phyloP scores from a whole-genome alignment of 2,329 filamentous ascomycete genomes.

The Colletotrichum trifolii region DNA sequence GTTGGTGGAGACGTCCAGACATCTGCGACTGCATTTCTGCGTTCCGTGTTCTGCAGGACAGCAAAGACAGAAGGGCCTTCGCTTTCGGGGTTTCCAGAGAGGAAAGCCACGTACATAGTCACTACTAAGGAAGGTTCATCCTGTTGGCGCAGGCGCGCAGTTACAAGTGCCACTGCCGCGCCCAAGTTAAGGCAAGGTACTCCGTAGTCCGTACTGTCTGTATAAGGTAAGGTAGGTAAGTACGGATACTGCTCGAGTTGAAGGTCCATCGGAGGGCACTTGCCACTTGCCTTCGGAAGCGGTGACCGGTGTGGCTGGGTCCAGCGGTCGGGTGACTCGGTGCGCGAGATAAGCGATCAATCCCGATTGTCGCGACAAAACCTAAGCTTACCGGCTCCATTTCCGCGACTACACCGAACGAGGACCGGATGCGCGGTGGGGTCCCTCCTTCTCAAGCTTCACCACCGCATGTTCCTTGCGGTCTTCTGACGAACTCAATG shows the following conservation, averaged over 20 bases:
- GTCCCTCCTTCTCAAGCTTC: background rate
- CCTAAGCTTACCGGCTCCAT: constrained; percentile 8
- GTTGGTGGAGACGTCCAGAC: constrained; percentile 12
- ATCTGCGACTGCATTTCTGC: constrained; percentile 14
- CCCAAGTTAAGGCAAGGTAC: too few species aligned
- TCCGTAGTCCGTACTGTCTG: too few species aligned
- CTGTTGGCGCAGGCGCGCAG: background rate
- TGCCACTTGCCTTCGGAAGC: constrained; percentile 11
- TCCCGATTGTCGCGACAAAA: constrained; percentile 7
- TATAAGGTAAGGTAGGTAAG: too few species aligned
- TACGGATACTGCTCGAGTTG: too few species aligned
- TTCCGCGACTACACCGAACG: constrained; percentile 8
- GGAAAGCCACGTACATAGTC: too few species aligned
- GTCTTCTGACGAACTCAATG: background rate
- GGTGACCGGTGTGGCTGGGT: constrained; percentile 21
- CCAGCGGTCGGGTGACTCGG: constrained; percentile 29
- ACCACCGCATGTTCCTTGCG: background rate
- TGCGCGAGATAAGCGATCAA: constrained; percentile 32
- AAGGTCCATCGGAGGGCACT: too few species aligned
- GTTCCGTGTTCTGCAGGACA: background rate
- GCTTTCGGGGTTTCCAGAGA: constrained; percentile 7
- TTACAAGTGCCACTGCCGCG: too few species aligned
- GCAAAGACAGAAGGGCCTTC: background rate
- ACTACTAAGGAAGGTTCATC: constrained; percentile 12
- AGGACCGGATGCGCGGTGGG: constrained; percentile 13